Base-by-base conservation (phyloP, 2,329 filamentous ascomycete species). In the Monilinia fructicola region DNA sequence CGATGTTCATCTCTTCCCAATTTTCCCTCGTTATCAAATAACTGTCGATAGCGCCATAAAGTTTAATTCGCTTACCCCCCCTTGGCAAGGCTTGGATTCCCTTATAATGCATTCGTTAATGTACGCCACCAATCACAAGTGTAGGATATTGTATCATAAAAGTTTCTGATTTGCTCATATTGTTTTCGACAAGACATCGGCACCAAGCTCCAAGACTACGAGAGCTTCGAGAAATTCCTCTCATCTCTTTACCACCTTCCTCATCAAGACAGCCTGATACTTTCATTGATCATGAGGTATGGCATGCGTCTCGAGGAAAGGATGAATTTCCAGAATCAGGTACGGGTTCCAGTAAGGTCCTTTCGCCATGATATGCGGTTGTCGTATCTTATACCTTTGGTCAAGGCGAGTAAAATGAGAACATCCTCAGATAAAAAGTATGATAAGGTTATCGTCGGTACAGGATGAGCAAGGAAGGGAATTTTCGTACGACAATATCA, bases 121-220 rank as follows among this genome's bases (percentile, higher is more conserved):
- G 40, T 59, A 40, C 26, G 31, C 16, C 28, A 59, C 55, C 55
- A 59, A 59, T 59, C 40, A 59, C 55, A 59, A 59, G 55, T 35
- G 55, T 59, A 40, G 46, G 44, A 46, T 35, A 46, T 46, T 46
- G 40, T 46, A 59, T 42, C 55, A 46, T 42, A 16, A 59, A 46
- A 21, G 31, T n/a, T 59, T 59, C 18, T 59, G 26, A 59, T 59
- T 59, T 46, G 40, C 38, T 35, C 58, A 50, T 52, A 23, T 12
- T 61, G n/a, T 7, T 35, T 52, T 16, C 58, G 23, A 52, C 46
- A 62, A 52, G n/a, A 62, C n/a, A 53, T 62, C 31, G n/a, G 59
- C 35, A 28, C 31, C 53, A 40, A 14, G 23, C 9, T 10, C 31
- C n/a, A 62, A 40, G 35, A 53, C 46, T 52, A 21, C n/a, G 11